phyloP scores from a whole-genome alignment of 1,139 yeast species.

The Scheffersomyces stambukii region DNA sequence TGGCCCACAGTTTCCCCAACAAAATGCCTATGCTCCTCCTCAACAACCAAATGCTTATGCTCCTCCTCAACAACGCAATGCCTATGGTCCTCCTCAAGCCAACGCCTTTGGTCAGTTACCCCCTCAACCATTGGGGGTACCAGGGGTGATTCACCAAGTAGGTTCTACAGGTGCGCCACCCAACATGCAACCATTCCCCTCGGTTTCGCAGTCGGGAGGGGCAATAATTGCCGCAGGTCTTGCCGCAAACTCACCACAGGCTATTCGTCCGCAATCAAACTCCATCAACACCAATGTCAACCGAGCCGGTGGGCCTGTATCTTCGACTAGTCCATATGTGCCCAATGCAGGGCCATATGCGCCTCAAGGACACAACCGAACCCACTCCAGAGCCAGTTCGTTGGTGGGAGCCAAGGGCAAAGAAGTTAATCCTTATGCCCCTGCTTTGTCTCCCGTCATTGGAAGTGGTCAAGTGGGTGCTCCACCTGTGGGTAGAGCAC shows the following conservation, averaged over 20 bases:
- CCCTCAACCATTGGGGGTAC: background rate
- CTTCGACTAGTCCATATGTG: conserved; percentile 35
- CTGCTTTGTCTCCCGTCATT: conserved; percentile 24
- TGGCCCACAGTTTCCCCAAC: conserved; percentile 3
- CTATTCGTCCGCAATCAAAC: conserved; percentile 4
- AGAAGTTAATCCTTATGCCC: conserved; percentile 45
- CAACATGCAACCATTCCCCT: conserved; percentile 9
- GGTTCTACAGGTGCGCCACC: conserved; percentile 4
- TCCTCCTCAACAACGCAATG: conserved; percentile 4
- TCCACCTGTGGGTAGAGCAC: conserved; percentile 16
- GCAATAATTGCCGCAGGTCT: conserved; percentile 2
- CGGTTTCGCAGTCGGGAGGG: conserved; percentile 1
- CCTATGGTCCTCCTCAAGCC: conserved; percentile 6
- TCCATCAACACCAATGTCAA: conserved; percentile 19
- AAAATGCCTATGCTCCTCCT: background rate
- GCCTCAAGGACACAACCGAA: conserved; percentile 32
- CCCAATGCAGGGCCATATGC: conserved; percentile 48
- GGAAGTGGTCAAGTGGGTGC: conserved; percentile 8
- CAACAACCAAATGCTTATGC: conserved; percentile 3
- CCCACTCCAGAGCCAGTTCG: conserved; percentile 43
- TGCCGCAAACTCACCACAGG: conserved; percentile 3
- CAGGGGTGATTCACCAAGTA: conserved; percentile 2
- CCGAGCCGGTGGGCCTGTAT: conserved; percentile 11
- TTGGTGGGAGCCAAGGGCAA: conserved; percentile 40
- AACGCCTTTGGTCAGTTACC: no score